A percentile compares a stretch with the other conserved stretches of the same genome.
phyloP scores from a whole-genome alignment of 1,139 yeast genomes.

The Geotrichum fermentans region DNA sequence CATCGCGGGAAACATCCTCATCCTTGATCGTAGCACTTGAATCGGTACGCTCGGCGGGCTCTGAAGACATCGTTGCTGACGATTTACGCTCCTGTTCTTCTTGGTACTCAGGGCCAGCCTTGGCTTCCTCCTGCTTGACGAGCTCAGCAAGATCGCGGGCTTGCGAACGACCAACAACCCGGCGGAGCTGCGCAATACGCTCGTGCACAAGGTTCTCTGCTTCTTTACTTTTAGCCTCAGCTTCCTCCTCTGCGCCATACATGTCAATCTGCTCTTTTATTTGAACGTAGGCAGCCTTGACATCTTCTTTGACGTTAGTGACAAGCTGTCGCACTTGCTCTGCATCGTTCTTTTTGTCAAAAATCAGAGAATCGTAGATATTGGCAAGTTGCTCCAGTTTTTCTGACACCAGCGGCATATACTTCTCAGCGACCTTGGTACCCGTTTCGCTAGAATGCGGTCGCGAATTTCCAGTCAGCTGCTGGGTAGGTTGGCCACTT shows the following conservation, averaged over 20 bases:
- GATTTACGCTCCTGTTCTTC: constrained; percentile 18
- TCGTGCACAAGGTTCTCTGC: constrained; percentile 30
- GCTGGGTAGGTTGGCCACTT: not conserved
- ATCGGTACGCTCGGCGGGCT: not conserved
- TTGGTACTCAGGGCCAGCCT: constrained; percentile 34
- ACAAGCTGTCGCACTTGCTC: constrained; percentile 44
- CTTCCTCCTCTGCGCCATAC: constrained; percentile 31
- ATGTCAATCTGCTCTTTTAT: constrained; percentile 34
- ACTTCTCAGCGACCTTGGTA: constrained; percentile 21
- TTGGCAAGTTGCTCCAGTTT: constrained; percentile 51
- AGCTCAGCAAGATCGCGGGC: constrained; percentile 47
- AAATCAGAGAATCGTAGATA: constrained; percentile 50
- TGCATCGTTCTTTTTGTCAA: constrained; percentile 47
- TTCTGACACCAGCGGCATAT: constrained; percentile 43
- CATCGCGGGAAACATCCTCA: constrained; percentile 10
- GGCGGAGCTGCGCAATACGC: constrained; percentile 39
- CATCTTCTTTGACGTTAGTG: constrained; percentile 42
- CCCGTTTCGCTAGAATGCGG: constrained; percentile 14
- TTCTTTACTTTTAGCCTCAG: constrained; percentile 27
- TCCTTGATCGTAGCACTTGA: constrained; percentile 10
- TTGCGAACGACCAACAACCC: constrained; percentile 52
- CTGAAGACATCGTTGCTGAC: not conserved
- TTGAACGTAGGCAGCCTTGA: constrained; percentile 34
- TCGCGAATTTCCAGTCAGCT: constrained; percentile 40
- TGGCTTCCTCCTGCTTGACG: constrained; percentile 46